Base-by-base conservation (phyloP, 345 rosid species). In the Balakata baccata region DNA sequence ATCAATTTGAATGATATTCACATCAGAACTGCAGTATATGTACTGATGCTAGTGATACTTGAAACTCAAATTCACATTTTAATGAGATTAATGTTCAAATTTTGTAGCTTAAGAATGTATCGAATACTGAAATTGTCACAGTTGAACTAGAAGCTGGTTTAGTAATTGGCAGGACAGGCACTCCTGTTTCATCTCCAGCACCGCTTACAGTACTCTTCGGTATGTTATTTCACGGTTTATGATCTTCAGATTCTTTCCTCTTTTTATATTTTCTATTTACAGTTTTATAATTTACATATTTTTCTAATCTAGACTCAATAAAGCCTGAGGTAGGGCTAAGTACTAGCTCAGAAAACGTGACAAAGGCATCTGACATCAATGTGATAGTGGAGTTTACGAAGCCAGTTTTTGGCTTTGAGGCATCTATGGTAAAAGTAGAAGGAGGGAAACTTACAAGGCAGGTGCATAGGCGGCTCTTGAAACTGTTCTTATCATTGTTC, bases 381-480 rank as follows among this genome's bases (percentile, higher is more conserved):
- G 81, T 83, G 58, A 73, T 84, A 37, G 84, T 79, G 51, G 86
- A 83, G 78, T 86, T 86, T 68, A 80, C 86, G 29, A 84, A 86
- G 84, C 89, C 89, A 22, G 89, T 86, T 76, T 84, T 86, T 45
- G 83, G 85, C 18, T 86, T 84, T 72, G 80, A 79, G 63, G 82
- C 81, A 50, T 78, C 86, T 65, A 74, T 74, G 80, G 75, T 86
- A 45, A 68, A 81, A 54, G 85, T 86, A 56, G 66, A 58, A 41
- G 87, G 89, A 60, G 89, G 87, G 72, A 81, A 72, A 81, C 66
- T 86, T 74, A 79, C 77, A 84, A 86, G 89, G 89, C 86, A 86
- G 86, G 89, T 84, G 85, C 78, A 79, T 46, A 77, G 74, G 43
- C 66, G 74, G 68, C 59, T 54, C 47, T 68, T 60, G 69, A 52